Percentiles rank a stretch among this genome's conserved stretches.
These are phyloP conservation scores for Hibiscus tridactylites DNA, from an alignment of 345 rosid species.

Conservation along the genomic window DNA sequence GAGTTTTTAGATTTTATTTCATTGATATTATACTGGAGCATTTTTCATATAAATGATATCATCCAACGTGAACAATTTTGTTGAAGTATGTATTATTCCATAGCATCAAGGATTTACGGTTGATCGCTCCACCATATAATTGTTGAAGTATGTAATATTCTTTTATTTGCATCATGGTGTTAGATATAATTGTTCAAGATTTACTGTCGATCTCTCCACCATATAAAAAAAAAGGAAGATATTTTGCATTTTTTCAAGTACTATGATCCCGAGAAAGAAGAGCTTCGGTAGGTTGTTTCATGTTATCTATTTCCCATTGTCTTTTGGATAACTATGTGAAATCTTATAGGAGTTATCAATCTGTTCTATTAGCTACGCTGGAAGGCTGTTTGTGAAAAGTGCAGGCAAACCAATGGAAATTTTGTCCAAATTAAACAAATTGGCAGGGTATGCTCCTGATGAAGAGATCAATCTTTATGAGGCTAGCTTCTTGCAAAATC, in stretches of 20 bases:
- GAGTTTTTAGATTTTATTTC: too few relatives aligned
- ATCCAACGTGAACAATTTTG: background rate
- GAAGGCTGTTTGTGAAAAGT: constrained; percentile 62
- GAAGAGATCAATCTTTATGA: constrained; percentile 65
- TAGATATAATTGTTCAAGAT: constrained; percentile 28
- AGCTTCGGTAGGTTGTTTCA: constrained; percentile 32
- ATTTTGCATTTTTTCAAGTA: constrained; percentile 61
- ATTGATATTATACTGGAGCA: too few relatives aligned
- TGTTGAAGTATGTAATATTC: too few relatives aligned
- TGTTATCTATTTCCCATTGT: background rate
- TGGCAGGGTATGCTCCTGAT: constrained; percentile 59
- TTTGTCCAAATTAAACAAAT: constrained; percentile 49
- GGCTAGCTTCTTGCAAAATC: constrained; percentile 28
- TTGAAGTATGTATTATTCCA: constrained; percentile 6
- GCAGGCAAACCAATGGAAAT: constrained; percentile 45
- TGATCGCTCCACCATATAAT: too few relatives aligned
- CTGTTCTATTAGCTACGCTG: constrained; percentile 35
- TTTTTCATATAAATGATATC: too few relatives aligned
- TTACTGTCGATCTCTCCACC: constrained; percentile 43
- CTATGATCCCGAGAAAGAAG: constrained; percentile 59
- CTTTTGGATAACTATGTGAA: background rate
- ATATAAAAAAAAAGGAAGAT: constrained; percentile 54
- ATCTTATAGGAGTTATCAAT: constrained; percentile 1
- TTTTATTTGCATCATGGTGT: too few relatives aligned
- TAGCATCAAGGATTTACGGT: too few relatives aligned